Evolutionary conservation across 108 stramenopile species (phyloP).

Genomic region (Cyclotella kingstonii): DNA sequence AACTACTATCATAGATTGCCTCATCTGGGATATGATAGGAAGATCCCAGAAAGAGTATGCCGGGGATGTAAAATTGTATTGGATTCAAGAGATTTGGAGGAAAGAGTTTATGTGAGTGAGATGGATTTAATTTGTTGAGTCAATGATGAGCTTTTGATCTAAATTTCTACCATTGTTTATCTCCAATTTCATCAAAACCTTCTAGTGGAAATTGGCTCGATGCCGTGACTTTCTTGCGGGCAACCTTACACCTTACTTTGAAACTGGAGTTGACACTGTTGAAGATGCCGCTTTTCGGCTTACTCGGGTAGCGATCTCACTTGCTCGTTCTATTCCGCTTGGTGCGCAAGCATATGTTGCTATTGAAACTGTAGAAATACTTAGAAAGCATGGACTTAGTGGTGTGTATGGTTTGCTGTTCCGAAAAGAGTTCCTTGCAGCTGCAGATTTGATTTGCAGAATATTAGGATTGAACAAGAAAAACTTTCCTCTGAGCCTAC

Average conservation of each 20-base stretch:
- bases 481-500: constrained; percentile 87
- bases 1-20: constrained; percentile 60
- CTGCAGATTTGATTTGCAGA: constrained; percentile 84
- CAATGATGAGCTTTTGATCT: too few species aligned
- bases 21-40: constrained; percentile 81
- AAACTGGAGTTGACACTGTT: constrained; percentile 74
- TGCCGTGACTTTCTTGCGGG: constrained; percentile 66
- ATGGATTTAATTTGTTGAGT: neutral
- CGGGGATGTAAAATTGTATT: constrained; percentile 68
- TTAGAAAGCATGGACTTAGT: constrained; percentile 88
- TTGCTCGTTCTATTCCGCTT: constrained; percentile 78
- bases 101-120: constrained; percentile 64
- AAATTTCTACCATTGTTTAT: neutral
- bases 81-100: constrained; percentile 73
- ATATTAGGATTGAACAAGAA: constrained; percentile 83
- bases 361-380: constrained; percentile 90
- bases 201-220: constrained; percentile 70
- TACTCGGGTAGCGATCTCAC: constrained; percentile 63
- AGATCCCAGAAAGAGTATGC: constrained; percentile 86
- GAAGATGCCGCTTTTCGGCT: constrained; percentile 72
- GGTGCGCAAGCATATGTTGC: constrained; percentile 86
- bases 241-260: constrained; percentile 78
- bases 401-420: constrained; percentile 91
- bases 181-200: neutral
- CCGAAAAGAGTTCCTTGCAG: constrained; percentile 90